Percentiles rank a stretch among this genome's conserved stretches.
These are phyloP conservation scores for Arachis stenosperma DNA, from an alignment of 306 rosid genomes.

Conservation along the genomic window DNA sequence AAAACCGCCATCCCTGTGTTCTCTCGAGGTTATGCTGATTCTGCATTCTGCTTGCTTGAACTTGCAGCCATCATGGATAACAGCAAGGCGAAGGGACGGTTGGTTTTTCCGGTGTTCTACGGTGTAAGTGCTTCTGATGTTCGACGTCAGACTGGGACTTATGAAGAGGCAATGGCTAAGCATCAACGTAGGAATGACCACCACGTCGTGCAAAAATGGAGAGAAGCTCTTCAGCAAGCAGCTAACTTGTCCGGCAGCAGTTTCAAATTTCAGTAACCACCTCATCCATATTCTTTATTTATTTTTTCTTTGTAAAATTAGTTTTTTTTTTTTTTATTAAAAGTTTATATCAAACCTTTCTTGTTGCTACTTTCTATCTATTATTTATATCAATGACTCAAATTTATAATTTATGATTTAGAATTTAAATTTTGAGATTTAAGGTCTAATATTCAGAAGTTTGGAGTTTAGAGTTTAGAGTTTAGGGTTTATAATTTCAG, in stretches of 20 bases:
- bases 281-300: neutral
- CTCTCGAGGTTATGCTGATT: neutral
- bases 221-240: neutral
- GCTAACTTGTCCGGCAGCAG: neutral
- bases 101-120: neutral
- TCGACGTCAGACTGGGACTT: constrained; percentile 3
- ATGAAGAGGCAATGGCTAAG: neutral
- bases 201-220: constrained; percentile 22
- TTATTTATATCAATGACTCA: too few relatives aligned
- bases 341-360: too few relatives aligned
- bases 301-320: too few relatives aligned
- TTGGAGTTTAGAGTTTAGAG: too few relatives aligned
- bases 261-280: neutral
- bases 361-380: too few relatives aligned
- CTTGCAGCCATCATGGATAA: constrained; percentile 5
- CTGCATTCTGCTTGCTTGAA: neutral
- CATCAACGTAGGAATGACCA: neutral
- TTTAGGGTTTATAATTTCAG: too few relatives aligned
- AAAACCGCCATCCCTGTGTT: constrained; percentile 1
- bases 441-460: too few relatives aligned
- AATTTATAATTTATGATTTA: too few relatives aligned
- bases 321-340: too few relatives aligned
- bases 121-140: constrained; percentile 1
- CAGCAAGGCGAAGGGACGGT: neutral
- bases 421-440: too few relatives aligned